A percentile compares a stretch with the other conserved stretches of the same genome.
Evolutionary conservation across 2,329 filamentous ascomycete genomes (phyloP).

Genomic region (Penicillium glabrum): DNA sequence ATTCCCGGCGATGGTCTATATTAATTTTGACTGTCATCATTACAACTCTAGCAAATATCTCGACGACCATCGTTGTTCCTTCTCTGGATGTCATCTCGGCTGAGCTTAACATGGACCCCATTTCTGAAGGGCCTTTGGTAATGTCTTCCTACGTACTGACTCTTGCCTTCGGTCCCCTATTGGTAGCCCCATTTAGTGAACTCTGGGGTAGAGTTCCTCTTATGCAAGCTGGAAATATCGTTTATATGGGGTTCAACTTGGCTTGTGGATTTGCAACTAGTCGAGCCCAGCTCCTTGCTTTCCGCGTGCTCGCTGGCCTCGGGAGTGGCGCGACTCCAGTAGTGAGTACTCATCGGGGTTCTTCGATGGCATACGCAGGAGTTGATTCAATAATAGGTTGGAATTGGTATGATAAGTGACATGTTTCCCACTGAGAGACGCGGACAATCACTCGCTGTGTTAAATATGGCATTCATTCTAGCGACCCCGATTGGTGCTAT

Average conservation of each 20-base stretch:
- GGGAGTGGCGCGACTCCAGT: conserved; percentile 51
- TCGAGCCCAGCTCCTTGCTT: conserved; percentile 52
- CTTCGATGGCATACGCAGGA: not conserved
- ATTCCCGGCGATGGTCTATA: conserved; percentile 6
- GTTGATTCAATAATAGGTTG: conserved; percentile 3
- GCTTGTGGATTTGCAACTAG: conserved; percentile 55
- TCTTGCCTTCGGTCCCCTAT: conserved; percentile 49
- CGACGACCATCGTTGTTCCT: not conserved
- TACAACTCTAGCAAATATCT: not conserved
- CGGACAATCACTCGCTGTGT: conserved; percentile 6
- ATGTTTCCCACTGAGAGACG: conserved; percentile 13
- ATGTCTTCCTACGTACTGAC: conserved; percentile 54
- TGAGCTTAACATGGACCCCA: not conserved
- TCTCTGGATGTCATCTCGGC: not conserved
- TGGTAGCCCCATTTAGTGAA: conserved; percentile 51
- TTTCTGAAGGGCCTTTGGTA: not conserved
- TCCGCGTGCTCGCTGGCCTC: conserved; percentile 56
- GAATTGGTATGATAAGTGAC: conserved; percentile 12
- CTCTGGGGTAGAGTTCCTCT: conserved; percentile 52
- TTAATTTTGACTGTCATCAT: not conserved
- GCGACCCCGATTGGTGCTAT: conserved; percentile 12
- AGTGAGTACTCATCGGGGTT: not conserved
- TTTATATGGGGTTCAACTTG: conserved; percentile 53
- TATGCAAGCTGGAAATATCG: conserved; percentile 51
- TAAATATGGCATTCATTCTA: conserved; percentile 8